These are phyloP conservation scores for Veloboletus limbatus DNA, from an alignment of 1,284 basidiomycete species.

Conservation along the genomic window DNA sequence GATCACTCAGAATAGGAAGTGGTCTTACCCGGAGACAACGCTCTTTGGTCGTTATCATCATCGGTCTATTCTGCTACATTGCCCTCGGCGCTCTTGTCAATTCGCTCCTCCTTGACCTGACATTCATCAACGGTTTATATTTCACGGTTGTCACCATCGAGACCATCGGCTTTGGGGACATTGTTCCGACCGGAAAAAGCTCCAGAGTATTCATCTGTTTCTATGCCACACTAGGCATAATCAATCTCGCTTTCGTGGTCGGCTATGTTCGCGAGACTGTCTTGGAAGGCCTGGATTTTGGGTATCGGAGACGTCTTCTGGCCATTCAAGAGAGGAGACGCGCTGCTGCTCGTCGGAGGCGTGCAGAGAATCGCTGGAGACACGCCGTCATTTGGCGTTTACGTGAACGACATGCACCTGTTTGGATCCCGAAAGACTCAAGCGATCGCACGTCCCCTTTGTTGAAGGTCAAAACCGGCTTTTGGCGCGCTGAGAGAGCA, in stretches of 20 bases:
- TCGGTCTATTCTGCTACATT: conserved; percentile 70
- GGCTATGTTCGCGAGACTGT: conserved; percentile 68
- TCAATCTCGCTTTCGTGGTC: conserved; percentile 64
- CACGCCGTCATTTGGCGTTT: conserved; percentile 59
- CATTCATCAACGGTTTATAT: conserved; percentile 69
- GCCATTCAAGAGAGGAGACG: conserved; percentile 40
- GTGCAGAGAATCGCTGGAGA: conserved; percentile 52
- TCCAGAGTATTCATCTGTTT: conserved; percentile 56
- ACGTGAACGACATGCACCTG: conserved; percentile 41
- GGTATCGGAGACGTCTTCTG: conserved; percentile 53
- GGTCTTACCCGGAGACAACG: conserved; percentile 81
- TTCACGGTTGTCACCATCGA: conserved; percentile 71
- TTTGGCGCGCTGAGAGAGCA: conserved; percentile 7
- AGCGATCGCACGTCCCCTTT: conserved; percentile 8
- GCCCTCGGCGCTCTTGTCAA: conserved; percentile 64
- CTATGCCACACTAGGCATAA: conserved; percentile 58
- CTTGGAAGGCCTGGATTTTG: conserved; percentile 63
- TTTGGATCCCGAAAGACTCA: conserved; percentile 45
- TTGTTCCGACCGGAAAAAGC: conserved; percentile 48
- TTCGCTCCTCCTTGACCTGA: conserved; percentile 54
- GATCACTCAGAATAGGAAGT: conserved; percentile 46
- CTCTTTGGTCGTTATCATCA: conserved; percentile 74
- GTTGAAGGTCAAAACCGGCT: conserved; percentile 10
- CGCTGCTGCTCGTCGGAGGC: conserved; percentile 36
- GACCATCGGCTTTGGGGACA: conserved; percentile 81